These are phyloP conservation scores for Talaromyces sp. DNA, from an alignment of 2,329 filamentous ascomycete species.

Conservation along the genomic window DNA sequence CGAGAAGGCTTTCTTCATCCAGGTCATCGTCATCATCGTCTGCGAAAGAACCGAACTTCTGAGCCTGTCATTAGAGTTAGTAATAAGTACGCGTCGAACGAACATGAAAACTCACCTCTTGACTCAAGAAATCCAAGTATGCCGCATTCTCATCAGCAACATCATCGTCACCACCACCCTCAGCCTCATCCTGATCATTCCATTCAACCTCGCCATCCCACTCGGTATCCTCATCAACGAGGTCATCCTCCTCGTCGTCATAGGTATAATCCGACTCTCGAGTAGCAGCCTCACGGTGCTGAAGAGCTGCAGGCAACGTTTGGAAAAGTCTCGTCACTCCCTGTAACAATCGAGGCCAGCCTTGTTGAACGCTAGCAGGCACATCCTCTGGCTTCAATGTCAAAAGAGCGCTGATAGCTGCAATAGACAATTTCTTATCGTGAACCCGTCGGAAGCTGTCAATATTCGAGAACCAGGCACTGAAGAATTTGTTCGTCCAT, in stretches of 20 bases:
- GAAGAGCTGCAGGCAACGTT: constrained; percentile 79
- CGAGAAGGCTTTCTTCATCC: constrained; percentile 86
- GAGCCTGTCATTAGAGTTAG: constrained; percentile 54
- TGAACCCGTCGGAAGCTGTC: constrained; percentile 89
- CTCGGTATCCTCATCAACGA: constrained; percentile 74
- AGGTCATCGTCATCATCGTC: constrained; percentile 80
- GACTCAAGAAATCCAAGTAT: constrained; percentile 92
- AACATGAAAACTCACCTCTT: constrained; percentile 59
- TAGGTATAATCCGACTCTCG: constrained; percentile 79
- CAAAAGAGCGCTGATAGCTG: constrained; percentile 82
- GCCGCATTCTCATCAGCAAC: constrained; percentile 86
- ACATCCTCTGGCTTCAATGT: constrained; percentile 76
- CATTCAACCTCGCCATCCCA: constrained; percentile 75
- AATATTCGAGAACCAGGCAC: constrained; percentile 95
- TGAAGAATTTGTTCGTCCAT: constrained; percentile 99
- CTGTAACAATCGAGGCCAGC: constrained; percentile 87
- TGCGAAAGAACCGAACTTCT: constrained; percentile 72
- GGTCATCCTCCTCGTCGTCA: constrained; percentile 66
- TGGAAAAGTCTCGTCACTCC: constrained; percentile 90
- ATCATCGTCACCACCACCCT: constrained; percentile 58
- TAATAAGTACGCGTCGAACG: too few relatives aligned
- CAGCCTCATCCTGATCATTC: constrained; percentile 62
- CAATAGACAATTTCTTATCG: constrained; percentile 97
- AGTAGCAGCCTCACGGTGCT: constrained; percentile 88
- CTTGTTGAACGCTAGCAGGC: constrained; percentile 86